Base-by-base conservation (phyloP, 1,284 basidiomycete species). In the Apiotrichum akiyoshidainum region DNA sequence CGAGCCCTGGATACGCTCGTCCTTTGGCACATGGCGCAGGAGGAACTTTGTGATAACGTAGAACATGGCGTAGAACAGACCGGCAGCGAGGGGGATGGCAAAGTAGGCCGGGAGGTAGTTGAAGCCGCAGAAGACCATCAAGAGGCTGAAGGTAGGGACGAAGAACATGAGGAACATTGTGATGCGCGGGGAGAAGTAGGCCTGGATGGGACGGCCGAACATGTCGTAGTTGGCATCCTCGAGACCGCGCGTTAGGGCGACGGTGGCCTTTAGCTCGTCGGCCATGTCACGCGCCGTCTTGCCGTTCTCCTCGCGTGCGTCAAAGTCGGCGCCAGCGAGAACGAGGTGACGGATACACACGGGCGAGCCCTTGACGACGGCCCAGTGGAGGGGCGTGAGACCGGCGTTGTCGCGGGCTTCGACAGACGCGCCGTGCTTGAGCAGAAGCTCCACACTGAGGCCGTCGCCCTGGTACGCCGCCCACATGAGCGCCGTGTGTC, bases 401-500 rank as follows among this genome's bases (percentile, higher is more conserved):
- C 93, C 93, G 0, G 84, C 79, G 63, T 90, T 87, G 73, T 99
- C 96, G 42, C 83, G 83, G 6, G 87, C 79, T 61, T 85, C 85
- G 1, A 88, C 82, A 56, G 85, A 88, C 3, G 94, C 92, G 10
- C 92, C 92, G 66, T 95, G 90, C 57, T 87, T 85, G 54, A 99
- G 83, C 19, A 99, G 79, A 37, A 99, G 79, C 63, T 97, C 92
- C 2, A 99, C 92, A 0, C 90, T 93, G 22, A 99, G 84, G 1
- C 92, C 93, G 70, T 99, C 96, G 52, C 63, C 78, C 75, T 99
- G 96, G 79, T 98, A 99, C 5, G 93, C 92, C 2, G 96, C 96
- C 96, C 96, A 99, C 91, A 98, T 97, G 54, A 99, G 83, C 0
- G 91, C 84, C 0, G 95, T 98, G 72, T 99, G 96, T 0, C 95